These are phyloP conservation scores for Lachnum nothofagi DNA, from an alignment of 2,329 filamentous ascomycete genomes.

Conservation along the genomic window DNA sequence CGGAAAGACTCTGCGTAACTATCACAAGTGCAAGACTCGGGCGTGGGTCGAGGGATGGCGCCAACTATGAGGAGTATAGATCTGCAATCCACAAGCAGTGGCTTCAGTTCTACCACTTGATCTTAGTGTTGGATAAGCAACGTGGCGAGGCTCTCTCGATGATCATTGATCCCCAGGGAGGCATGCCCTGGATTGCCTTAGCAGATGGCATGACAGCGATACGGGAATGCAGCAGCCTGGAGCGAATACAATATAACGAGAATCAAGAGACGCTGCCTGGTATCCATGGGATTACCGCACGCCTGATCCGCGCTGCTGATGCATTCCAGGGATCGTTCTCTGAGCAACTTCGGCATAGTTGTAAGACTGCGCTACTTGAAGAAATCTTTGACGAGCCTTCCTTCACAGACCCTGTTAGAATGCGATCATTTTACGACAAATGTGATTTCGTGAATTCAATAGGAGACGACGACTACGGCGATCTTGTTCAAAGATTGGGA, in stretches of 20 bases:
- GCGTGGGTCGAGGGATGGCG: slow-evolving; percentile 55
- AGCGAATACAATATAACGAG: slow-evolving; percentile 71
- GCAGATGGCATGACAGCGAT: slow-evolving; percentile 77
- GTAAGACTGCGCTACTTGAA: slow-evolving; percentile 60
- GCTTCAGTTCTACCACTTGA: slow-evolving; percentile 81
- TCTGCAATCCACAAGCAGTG: slow-evolving; percentile 75
- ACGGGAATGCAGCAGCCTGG: slow-evolving; percentile 71
- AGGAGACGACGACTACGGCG: slow-evolving; percentile 72
- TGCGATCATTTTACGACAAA: slow-evolving; percentile 72
- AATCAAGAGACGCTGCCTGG: slow-evolving; percentile 51
- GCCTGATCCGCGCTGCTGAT: slow-evolving; percentile 64
- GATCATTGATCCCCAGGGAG: slow-evolving; percentile 63
- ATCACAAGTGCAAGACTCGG: slow-evolving; percentile 65
- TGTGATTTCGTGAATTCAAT: slow-evolving; percentile 74
- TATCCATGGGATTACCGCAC: slow-evolving; percentile 51
- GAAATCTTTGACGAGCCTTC: slow-evolving; percentile 72
- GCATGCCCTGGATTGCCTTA: slow-evolving; percentile 78
- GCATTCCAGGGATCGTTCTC: slow-evolving; percentile 67
- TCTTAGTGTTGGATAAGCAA: slow-evolving; percentile 80
- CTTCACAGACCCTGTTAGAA: slow-evolving; percentile 64
- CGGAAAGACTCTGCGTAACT: slow-evolving; percentile 70
- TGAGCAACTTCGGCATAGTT: slow-evolving; percentile 62
- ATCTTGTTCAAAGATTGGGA: slow-evolving; percentile 65
- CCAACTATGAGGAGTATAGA: slow-evolving; percentile 73
- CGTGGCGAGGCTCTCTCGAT: slow-evolving; percentile 77